Evolutionary conservation across 2,329 filamentous ascomycete genomes (phyloP), one percentile per base, ranked within the genome.

Genomic region (Didymella lethalis): DNA sequence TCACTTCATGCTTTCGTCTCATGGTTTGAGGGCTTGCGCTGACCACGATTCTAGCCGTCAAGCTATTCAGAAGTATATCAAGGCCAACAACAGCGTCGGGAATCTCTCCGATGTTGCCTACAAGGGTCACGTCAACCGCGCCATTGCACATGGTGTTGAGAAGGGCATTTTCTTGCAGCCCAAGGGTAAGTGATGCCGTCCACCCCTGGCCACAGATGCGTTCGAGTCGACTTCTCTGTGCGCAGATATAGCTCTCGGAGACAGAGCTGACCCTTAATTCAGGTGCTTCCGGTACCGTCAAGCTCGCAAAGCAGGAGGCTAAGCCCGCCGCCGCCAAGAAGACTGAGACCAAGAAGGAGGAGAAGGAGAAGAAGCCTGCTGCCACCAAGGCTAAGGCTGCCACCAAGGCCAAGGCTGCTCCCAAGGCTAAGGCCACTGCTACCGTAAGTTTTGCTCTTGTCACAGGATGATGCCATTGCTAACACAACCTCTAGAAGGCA

Each of bases 281-380:
- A 93, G 90, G 90, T 72, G 85, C 92, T 60, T 97, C 93, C 64
- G 93, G 93, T 61, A 90, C 92, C 68, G 92, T 95, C 80, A 97
- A 97, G 89, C 89, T 97, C 61, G 90, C 90, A 60, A 94, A 94
- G 88, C 93, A 92, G 84, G 84, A 86, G 55, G 69, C 70, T 11
- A 76, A 77, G 70, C 68, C 75, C 40, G 68, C 61, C 41, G 67
- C 64, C 31, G 66, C 67, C 57, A 72, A 73, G 61, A 67, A 69
- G 64, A 48, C 69, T 44, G 71, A 76, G 64, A 31, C 68, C 49
- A 72, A 73, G 67, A 54, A 66, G 43, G 73, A 74, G 64, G 74
- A 76, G 68, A 73, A 75, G 67, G 50, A 65, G 56, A 63, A 66
- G 64, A 72, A 68, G 62, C 32, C 57, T 25, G 58, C 63, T 34